Conservation (phyloP, 148 eudicot species). For the Cornus controversa region DNA sequence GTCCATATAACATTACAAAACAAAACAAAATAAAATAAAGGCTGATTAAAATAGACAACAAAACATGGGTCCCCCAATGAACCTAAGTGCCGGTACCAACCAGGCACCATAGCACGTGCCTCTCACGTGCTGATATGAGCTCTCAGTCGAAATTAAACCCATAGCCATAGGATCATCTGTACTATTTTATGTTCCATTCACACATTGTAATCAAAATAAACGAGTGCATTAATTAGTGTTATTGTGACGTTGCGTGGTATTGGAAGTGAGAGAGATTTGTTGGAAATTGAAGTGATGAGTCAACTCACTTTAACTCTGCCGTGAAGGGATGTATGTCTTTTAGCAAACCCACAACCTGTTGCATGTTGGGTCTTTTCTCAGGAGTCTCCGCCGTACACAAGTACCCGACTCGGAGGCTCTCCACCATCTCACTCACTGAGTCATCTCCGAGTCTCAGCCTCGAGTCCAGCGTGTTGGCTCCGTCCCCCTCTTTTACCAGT, state of each 20-base stretch:
- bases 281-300: background rate
- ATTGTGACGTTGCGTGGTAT: slow-evolving; percentile 8
- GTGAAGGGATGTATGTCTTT: slow-evolving; percentile 61
- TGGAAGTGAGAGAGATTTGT: slow-evolving; percentile 15
- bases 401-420: slow-evolving; percentile 81
- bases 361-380: slow-evolving; percentile 83
- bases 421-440: slow-evolving; percentile 57
- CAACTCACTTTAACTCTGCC: slow-evolving; percentile 21
- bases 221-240: no score
- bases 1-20: background rate
- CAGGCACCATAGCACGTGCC: slow-evolving; percentile 17
- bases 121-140: slow-evolving; percentile 7
- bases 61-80: background rate
- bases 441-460: slow-evolving; percentile 48
- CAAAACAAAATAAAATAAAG: background rate
- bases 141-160: no score
- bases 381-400: slow-evolving; percentile 85
- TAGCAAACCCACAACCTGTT: slow-evolving; percentile 82
- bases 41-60: background rate
- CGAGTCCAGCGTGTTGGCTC: slow-evolving; percentile 47
- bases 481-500: slow-evolving; percentile 52
- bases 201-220: no score
- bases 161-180: no score
- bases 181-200: no score
- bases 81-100: slow-evolving; percentile 2